Base-by-base conservation (phyloP, 179 eudicot species). In the Gypsophila paniculata region DNA sequence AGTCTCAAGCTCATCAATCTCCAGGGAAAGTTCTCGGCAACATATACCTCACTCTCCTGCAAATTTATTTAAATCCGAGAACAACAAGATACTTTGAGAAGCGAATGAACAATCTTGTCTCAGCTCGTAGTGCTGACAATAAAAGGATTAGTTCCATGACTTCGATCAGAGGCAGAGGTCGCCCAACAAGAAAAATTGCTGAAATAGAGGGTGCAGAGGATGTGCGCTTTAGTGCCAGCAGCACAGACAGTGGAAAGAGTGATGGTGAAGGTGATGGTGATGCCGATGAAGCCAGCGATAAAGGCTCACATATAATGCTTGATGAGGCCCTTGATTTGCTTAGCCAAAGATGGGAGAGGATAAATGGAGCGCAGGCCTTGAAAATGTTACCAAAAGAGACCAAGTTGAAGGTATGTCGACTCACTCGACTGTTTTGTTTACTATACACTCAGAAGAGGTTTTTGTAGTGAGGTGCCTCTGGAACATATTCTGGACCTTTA, bases 191-290 rank as follows among this genome's bases (percentile, higher is more conserved):
- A 79, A 95, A 92, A 70, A 85, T 92, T 78, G 99, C 93, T 32
- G 93, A 90, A 84, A 92, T 95, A 68, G 99, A 86, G 77, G 95
- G 92, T 66, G 97, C 97, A 62, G 99, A 85, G 74, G 98, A 90
- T 62, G 60, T 75, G 53, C 95, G 91, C 19, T 71, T 79, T 75
- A 86, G 86, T 70, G 85, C 88, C 70, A 92, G 95, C 76, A 80
- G 86, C 79, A 89, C 96, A 15, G 99, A 95, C 61, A 93, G 96
- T 81, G 96, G 93, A 63, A 95, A 83, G 81, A 95, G 99, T 84
- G 99, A 95, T 77, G 90, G 86, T 66, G 99, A 94, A 79, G 85
- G 99, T 84, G 99, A 95, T 77, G 90, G 86, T 66, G 99, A 94
- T 80, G 85, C 81, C 29, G 82, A 79, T 69, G 98, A 90, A 74